Base-by-base conservation (phyloP, 2,329 filamentous ascomycete genomes). In the Claviceps maximensis region DNA sequence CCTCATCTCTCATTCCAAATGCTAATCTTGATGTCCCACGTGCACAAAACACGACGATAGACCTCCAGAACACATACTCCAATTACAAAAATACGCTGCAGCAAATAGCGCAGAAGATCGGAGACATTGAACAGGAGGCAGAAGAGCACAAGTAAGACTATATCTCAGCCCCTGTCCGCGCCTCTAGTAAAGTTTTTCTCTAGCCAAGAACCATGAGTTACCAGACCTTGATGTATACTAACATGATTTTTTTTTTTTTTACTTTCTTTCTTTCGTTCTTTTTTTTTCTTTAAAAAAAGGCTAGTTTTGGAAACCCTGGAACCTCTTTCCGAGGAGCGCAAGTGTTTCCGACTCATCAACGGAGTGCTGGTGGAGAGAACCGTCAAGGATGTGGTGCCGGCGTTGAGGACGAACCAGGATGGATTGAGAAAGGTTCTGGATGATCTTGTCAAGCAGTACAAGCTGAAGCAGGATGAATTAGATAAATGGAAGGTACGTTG, bases 291-390 rank as follows among this genome's bases (percentile, higher is more conserved):
- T n/a, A 19, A 38, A 27, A 27, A 44, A 60, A 97, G 93, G 70
- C 86, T 97, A 59, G 93, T 98, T 36, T 80, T 97, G 50, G 91
- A 97, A 66, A 97, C 91, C 3, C 74, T 98, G 58, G 79, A 85
- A 55, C 90, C 90, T 47, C 79, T 97, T 25, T 77, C 87, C 1
- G 79, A 77, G 58, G 86, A 95, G 59, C 87, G 93, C 63, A 98
- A 96, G 74, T 97, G 91, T 72, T 98, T 97, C 73, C 90, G 93
- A 61, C 89, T 98, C 80, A 94, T 98, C 69, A 97, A 98, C 69
- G 93, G 93, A 47, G 90, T 97, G 25, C 74, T 98, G 54, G 88
- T 95, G 52, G 93, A 98, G 74, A 80, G 90, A 61, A 97, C 91
- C 17, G 88, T 98, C 60, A 79, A 89, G 69, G 93, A 97, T 68